Evolutionary conservation across 2,329 filamentous ascomycete species (phyloP).

Genomic region (Exophiala sp.): DNA sequence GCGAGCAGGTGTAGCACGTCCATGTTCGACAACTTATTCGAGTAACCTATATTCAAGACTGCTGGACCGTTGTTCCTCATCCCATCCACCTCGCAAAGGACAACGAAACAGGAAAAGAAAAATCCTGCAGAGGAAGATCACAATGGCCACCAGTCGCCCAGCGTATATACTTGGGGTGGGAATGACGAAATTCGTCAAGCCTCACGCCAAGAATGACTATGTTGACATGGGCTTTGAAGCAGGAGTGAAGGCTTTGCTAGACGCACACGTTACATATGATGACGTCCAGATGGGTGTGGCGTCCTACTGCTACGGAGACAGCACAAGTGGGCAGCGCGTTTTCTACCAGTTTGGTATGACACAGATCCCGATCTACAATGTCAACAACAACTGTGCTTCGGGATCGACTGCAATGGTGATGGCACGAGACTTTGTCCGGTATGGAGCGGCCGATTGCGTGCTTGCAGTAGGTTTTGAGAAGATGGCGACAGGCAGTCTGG

Average conservation of each 20-base stretch:
- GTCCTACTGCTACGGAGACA: slow-evolving; percentile 98
- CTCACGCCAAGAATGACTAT: slow-evolving; percentile 33
- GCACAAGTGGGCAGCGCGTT: slow-evolving; percentile 89
- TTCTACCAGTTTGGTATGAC: slow-evolving; percentile 99
- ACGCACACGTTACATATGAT: slow-evolving; percentile 91
- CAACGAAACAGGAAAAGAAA: too few species aligned
- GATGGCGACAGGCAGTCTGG: too few species aligned
- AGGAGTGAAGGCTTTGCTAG: slow-evolving; percentile 45
- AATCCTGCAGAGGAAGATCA: too few species aligned
- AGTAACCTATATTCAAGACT: too few species aligned
- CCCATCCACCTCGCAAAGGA: too few species aligned
- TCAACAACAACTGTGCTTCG: slow-evolving; percentile 46
- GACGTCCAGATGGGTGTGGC: slow-evolving; percentile 91
- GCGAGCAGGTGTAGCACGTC: too few species aligned
- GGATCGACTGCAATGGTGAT: too few species aligned
- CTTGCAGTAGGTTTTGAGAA: too few species aligned
- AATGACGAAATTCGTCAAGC: slow-evolving; percentile 93
- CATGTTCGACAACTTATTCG: too few species aligned
- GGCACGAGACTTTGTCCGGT: too few species aligned
- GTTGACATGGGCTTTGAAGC: slow-evolving; percentile 34
- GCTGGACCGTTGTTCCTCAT: too few species aligned
- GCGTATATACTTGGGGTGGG: slow-evolving; percentile 93
- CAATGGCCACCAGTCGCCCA: slow-evolving; percentile 31
- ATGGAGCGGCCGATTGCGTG: too few species aligned
- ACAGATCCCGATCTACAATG: slow-evolving; percentile 91